phyloP scores from a whole-genome alignment of 495 filamentous ascomycete genomes.

The Penicillium flavigenum region DNA sequence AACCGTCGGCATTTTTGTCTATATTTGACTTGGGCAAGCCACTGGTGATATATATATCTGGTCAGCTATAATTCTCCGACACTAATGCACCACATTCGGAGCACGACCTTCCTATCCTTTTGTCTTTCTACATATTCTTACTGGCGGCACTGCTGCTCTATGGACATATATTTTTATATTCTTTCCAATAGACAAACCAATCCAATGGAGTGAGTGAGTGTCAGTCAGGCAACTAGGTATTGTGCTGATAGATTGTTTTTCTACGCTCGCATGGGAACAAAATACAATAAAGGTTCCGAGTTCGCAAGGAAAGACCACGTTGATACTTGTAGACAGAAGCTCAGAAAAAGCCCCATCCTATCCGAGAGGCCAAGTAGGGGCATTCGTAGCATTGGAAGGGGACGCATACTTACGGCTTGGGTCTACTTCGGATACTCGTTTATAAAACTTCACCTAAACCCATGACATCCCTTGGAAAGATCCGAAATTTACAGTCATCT shows the following conservation, averaged over 20 bases:
- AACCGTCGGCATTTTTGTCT: background rate
- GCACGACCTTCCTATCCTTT: constrained; percentile 10
- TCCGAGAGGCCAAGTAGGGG: background rate
- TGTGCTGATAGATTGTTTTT: too few species aligned
- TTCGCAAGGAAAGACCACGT: too few species aligned
- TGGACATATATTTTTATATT: too few species aligned
- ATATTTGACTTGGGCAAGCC: background rate
- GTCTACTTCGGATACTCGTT: background rate
- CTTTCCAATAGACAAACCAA: too few species aligned
- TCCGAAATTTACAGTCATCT: background rate
- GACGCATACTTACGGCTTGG: background rate
- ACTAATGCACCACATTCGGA: background rate
- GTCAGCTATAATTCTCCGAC: background rate
- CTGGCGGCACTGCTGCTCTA: too few species aligned
- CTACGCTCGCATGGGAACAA: too few species aligned
- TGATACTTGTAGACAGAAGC: too few species aligned
- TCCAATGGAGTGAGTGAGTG: too few species aligned
- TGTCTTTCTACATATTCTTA: background rate
- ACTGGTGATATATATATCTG: constrained; percentile 6
- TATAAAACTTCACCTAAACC: background rate
- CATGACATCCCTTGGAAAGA: background rate
- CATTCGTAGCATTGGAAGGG: background rate
- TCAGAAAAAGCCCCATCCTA: background rate
- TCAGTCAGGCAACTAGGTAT: too few species aligned
- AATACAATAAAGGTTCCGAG: too few species aligned